These are phyloP conservation scores for Penicillium argentinense DNA, from an alignment of 495 filamentous ascomycete species.

Conservation along the genomic window DNA sequence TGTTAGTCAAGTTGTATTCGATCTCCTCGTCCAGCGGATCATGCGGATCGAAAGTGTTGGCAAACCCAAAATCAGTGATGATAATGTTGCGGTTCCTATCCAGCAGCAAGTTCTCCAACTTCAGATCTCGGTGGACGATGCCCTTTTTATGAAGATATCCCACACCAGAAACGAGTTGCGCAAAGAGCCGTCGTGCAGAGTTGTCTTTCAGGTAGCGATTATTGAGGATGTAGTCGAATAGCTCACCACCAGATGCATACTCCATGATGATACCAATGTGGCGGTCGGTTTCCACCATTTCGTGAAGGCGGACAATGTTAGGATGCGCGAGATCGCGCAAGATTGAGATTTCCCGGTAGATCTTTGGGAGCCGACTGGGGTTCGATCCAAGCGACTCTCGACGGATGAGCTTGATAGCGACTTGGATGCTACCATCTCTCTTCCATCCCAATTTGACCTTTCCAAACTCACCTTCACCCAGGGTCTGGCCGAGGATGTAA, in stretches of 20 bases:
- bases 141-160: conserved; percentile 99
- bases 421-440: conserved; percentile 87
- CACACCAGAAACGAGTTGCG: conserved; percentile 93
- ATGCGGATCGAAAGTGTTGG: conserved; percentile 88
- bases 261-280: conserved; percentile 98
- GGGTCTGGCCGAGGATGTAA: conserved; percentile 93
- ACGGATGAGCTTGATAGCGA: conserved; percentile 97
- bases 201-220: conserved; percentile 95
- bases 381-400: conserved; percentile 85
- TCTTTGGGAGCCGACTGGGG: conserved; percentile 86
- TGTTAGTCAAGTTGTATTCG: conserved; percentile 80
- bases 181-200: conserved; percentile 86
- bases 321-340: conserved; percentile 83
- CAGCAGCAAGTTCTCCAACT: conserved; percentile 93
- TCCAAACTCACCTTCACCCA: conserved; percentile 97
- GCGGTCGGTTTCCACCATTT: conserved; percentile 96
- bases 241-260: conserved; percentile 94
- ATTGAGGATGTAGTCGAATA: conserved; percentile 97
- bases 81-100: conserved; percentile 98
- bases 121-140: conserved; percentile 96
- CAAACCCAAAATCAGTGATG: conserved; percentile 99
- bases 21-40: conserved; percentile 90
- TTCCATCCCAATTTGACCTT: conserved; percentile 99
- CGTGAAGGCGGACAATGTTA: conserved; percentile 95
- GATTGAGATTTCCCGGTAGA: conserved; percentile 94